A percentile compares a stretch with the other conserved stretches of the same genome.
Conservation (phyloP, 805 yeast species). For the Phaffomyces antillensis region DNA sequence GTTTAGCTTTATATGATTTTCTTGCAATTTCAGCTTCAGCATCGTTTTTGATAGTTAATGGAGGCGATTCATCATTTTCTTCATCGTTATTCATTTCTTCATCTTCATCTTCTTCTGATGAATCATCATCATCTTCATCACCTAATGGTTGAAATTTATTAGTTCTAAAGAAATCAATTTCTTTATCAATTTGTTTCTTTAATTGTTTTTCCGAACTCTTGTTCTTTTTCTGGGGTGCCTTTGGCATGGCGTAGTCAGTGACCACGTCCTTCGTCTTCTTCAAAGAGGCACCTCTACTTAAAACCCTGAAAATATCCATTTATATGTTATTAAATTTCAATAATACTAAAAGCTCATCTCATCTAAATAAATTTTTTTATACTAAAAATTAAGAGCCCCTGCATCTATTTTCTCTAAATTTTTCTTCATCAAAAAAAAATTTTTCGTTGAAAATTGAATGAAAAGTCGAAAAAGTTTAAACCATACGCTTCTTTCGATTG, state of each 20-base stretch:
- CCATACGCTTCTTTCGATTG: not conserved
- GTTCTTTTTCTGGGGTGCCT: constrained; percentile 15
- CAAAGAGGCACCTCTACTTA: constrained; percentile 79
- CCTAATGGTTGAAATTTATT: constrained; percentile 29
- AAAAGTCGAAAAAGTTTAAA: not conserved
- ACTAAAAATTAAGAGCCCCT: not conserved
- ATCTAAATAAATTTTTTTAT: not conserved
- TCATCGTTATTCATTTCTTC: constrained; percentile 20
- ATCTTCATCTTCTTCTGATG: constrained; percentile 23
- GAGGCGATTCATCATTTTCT: constrained; percentile 27
- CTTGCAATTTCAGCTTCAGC: constrained; percentile 60
- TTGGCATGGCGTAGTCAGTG: constrained; percentile 24
- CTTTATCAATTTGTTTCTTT: constrained; percentile 52
- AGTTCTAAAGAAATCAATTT: constrained; percentile 77
- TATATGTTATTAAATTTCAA: not conserved
- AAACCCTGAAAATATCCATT: constrained; percentile 86
- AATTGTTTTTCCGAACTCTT: constrained; percentile 33
- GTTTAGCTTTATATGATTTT: constrained; percentile 54
- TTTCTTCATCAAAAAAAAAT: not conserved
- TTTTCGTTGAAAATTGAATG: too few relatives aligned
- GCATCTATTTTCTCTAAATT: not conserved
- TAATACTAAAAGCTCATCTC: constrained; percentile 8
- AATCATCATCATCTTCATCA: constrained; percentile 19
- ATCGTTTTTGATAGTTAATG: constrained; percentile 39
- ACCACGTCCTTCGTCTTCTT: constrained; percentile 39